Evolutionary conservation across 371 early-diverging fungal species (phyloP).

Genomic region (Mucor plumbeus): DNA sequence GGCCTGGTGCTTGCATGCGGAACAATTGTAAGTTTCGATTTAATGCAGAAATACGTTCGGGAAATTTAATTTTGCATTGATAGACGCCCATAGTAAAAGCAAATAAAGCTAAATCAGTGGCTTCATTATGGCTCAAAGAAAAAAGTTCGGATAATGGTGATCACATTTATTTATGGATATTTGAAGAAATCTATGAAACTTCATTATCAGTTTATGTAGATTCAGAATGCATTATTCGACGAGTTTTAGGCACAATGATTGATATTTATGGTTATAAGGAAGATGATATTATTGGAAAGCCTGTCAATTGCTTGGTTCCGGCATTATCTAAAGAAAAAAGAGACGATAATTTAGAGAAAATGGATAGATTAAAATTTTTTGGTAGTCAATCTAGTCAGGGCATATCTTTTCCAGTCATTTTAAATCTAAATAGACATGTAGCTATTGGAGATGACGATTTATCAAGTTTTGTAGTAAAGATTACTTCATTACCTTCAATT

Average conservation of each 20-base stretch:
- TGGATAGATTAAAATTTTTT: constrained; percentile 66
- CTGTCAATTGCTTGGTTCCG: constrained; percentile 50
- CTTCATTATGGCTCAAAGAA: constrained; percentile 73
- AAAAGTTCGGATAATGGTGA: constrained; percentile 54
- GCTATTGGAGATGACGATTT: constrained; percentile 19
- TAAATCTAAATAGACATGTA: constrained; percentile 43
- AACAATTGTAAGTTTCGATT: constrained; percentile 31
- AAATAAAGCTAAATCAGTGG: constrained; percentile 43
- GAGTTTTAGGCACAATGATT: constrained; percentile 50
- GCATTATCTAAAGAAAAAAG: constrained; percentile 32
- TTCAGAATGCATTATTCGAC: constrained; percentile 45
- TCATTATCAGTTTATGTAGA: constrained; percentile 44
- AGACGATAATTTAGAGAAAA: constrained; percentile 43
- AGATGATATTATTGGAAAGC: constrained; percentile 46
- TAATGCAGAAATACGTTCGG: constrained; percentile 30
- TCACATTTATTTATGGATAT: constrained; percentile 70
- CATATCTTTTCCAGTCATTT: constrained; percentile 64
- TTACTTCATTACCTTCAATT: constrained; percentile 69
- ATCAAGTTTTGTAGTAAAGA: constrained; percentile 38
- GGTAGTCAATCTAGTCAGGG: constrained; percentile 64
- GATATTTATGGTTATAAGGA: constrained; percentile 54
- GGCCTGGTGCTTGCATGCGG: constrained; percentile 59
- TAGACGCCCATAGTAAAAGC: constrained; percentile 11
- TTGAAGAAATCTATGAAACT: constrained; percentile 70
- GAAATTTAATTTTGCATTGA: constrained; percentile 26